Base-by-base conservation (phyloP, 768 basidiomycete genomes). In the Cantharellus anzutake region DNA sequence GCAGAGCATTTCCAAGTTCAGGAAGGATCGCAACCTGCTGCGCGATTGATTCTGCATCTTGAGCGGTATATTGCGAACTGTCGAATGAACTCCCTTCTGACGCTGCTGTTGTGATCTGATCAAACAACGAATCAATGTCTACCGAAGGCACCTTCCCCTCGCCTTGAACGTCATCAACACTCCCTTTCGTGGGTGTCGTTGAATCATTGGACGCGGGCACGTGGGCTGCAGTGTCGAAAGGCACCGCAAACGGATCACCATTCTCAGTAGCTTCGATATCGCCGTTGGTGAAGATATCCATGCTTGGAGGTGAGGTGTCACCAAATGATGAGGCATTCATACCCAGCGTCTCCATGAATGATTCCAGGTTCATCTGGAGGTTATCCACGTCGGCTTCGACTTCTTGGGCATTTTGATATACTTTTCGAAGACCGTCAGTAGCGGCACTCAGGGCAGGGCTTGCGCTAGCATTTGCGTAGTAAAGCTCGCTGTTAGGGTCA, bases 361-460 rank as follows among this genome's bases (percentile, higher is more conserved):
- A 11, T 48, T 48, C 44, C 11, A 48, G 44, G 44, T 48, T 48
- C 44, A 48, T 48, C 29, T 48, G 44, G 11, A 48, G 11, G 29
- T 48, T 29, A 11, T 59, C 58, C 16, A 59, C 58, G 20, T 59
- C 58, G n/a, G 58, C 42, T 11, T 59, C 40, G 42, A 59, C 50
- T 4, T 41, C 58, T 38, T 59, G 34, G 4, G 58, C 40, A 37
- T 44, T 38, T 11, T 51, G 14, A 35, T 59, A 59, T 37, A 50
- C 48, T 5, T 50, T 41, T 35, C 50, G 58, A 4, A 59, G 58
- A 59, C 58, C 44, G 11, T 11, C 44, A 11, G 44, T 48, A 29
- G 11, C 29, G 11, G 44, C 44, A 29, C 44, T 48, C 29, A 48
- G 44, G 11, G 44, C 44, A 29, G 44, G 44, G 44, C 29, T 48